Evolutionary conservation across 1,284 basidiomycete species (phyloP), one percentile per base, ranked within the genome.

Genomic region (Ceratobasidium sp.): DNA sequence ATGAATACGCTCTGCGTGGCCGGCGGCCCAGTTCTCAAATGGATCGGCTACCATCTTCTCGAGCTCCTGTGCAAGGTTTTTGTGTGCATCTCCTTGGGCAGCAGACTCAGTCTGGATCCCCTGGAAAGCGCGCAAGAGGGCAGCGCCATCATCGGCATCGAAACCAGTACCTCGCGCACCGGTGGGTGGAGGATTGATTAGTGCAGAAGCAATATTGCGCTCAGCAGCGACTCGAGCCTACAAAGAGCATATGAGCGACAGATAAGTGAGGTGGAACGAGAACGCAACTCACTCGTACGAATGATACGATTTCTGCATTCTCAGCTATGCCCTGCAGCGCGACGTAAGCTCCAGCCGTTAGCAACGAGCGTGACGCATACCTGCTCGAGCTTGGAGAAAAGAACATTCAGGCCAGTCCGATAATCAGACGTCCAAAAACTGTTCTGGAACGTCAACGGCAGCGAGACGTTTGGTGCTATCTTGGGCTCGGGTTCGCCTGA

Each of bases 391-490:
- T 94, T 92, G 63, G 82, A 84, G 82, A 90, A 94, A 28, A 96
- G 84, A 26, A 92, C 89, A 79, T 96, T 90, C 33, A 96, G 87
- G 42, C 95, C 95, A 76, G 86, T 89, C 51, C 94, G 88, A 82
- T 95, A 95, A 85, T 96, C 94, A 82, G 94, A 91, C 10, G 94
- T 90, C 95, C 95, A 97, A 86, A 97, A 97, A 47, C 94, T 95
- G 84, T 96, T 96, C 79, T 88, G 90, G 83, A 97, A 97, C 26
- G 89, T 90, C 79, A 94, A 87, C 37, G 95, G 95, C 81, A 96
- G 89, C 49, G 94, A 93, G 79, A 96, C 85, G 79, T 94, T 92
- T 79, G 94, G 92, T 23, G 71, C 60, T 94, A 95, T 95, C 80
- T 78, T 84, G n/a, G n/a, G n/a, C n/a, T n/a, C n/a, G 53, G 64